phyloP scores from a whole-genome alignment of 2,329 filamentous ascomycete genomes.

The Pseudogymnoascus sp. region DNA sequence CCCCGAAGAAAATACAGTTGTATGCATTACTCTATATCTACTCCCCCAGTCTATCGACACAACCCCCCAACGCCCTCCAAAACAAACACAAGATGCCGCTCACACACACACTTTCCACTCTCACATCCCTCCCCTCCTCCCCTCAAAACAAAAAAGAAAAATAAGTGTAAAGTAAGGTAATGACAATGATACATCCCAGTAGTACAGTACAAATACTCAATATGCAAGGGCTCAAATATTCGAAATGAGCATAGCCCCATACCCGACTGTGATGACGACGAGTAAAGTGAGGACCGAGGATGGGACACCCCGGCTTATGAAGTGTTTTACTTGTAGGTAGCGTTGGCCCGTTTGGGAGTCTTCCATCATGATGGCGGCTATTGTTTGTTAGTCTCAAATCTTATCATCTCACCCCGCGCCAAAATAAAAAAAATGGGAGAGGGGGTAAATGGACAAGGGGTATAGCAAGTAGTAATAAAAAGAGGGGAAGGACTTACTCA shows the following conservation, averaged over 20 bases:
- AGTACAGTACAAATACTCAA: too few species aligned
- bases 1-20: too few species aligned
- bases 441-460: too few species aligned
- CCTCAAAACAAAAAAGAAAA: background rate
- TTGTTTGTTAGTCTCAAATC: slow-evolving; percentile 16
- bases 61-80: background rate
- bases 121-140: too few species aligned
- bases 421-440: too few species aligned
- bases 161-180: background rate
- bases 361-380: slow-evolving; percentile 98
- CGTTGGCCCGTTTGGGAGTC: slow-evolving; percentile 83
- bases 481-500: slow-evolving; percentile 63
- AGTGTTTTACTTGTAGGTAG: slow-evolving; percentile 88
- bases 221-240: too few species aligned
- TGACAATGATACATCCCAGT: too few species aligned
- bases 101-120: background rate
- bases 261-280: slow-evolving; percentile 83
- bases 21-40: background rate
- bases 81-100: background rate
- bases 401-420: too few species aligned
- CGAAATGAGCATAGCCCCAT: slow-evolving; percentile 69
- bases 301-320: slow-evolving; percentile 87
- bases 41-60: background rate
- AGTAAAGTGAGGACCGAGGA: slow-evolving; percentile 72
- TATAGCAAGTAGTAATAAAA: too few species aligned